Evolutionary conservation across 192 early-diverging fungal genomes (phyloP).

Genomic region (Linnemannia exigua): DNA sequence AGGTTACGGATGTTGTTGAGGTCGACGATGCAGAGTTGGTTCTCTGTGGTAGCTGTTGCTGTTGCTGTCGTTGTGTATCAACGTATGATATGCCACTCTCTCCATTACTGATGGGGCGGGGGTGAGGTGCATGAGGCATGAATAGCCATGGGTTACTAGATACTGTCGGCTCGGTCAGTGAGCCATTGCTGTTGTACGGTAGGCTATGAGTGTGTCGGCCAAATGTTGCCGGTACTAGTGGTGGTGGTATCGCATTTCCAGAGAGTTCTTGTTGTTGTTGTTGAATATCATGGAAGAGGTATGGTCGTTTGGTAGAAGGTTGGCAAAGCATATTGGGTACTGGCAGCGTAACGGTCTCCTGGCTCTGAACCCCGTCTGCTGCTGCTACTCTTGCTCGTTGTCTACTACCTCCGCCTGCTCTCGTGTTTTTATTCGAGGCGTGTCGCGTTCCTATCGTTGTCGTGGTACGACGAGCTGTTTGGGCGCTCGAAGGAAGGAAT

Average conservation of each 20-base stretch:
- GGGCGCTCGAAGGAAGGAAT: not conserved
- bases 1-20: slow-evolving; percentile 20
- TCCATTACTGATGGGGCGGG: not conserved
- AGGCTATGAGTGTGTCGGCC: not conserved
- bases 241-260: not conserved
- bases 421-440: not conserved
- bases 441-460: not conserved
- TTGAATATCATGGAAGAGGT: not conserved
- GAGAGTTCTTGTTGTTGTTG: not conserved
- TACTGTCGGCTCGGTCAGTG: not conserved
- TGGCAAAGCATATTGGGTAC: not conserved
- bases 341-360: not conserved
- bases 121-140: not conserved
- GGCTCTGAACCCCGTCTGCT: not conserved
- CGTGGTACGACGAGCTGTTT: not conserved
- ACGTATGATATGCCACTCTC: not conserved
- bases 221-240: not conserved
- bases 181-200: not conserved
- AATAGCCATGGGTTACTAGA: not conserved
- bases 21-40: slow-evolving; percentile 16
- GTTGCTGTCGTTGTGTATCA: not conserved
- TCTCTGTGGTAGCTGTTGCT: not conserved
- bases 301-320: not conserved
- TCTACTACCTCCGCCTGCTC: not conserved
- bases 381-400: not conserved